Percentiles rank a stretch among this genome's conserved stretches.
These are phyloP conservation scores for Penicillium macrosclerotiorum DNA, from an alignment of 495 filamentous ascomycete genomes.

Conservation along the genomic window DNA sequence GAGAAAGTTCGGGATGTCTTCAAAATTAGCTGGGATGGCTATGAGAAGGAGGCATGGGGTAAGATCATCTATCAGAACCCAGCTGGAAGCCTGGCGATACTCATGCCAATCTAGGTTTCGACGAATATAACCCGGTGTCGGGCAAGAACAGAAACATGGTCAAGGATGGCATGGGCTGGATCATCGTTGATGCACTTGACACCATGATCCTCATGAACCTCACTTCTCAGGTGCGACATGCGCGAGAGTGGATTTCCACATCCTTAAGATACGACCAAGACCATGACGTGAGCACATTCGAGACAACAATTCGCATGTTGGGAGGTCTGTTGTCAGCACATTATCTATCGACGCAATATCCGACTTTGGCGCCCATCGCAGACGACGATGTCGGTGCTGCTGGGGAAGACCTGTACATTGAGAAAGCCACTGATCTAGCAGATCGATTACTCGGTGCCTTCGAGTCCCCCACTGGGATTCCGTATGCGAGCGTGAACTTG, in stretches of 20 bases:
- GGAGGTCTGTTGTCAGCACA: slow-evolving; percentile 93
- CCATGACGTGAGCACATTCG: slow-evolving; percentile 95
- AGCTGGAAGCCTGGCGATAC: not conserved
- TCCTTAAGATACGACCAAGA: slow-evolving; percentile 82
- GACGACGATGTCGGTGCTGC: slow-evolving; percentile 65
- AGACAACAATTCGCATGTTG: slow-evolving; percentile 97
- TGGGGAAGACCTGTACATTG: slow-evolving; percentile 88
- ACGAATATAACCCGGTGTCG: slow-evolving; percentile 79
- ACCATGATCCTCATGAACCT: slow-evolving; percentile 99
- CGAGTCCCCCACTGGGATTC: slow-evolving; percentile 80
- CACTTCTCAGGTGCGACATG: slow-evolving; percentile 78
- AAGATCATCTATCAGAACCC: slow-evolving; percentile 22
- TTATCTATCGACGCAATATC: slow-evolving; percentile 77
- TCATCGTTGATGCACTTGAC: slow-evolving; percentile 93
- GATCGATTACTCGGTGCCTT: slow-evolving; percentile 85
- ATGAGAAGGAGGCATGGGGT: slow-evolving; percentile 95
- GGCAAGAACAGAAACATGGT: slow-evolving; percentile 83
- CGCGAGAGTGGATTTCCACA: slow-evolving; percentile 86
- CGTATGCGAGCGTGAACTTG: slow-evolving; percentile 87
- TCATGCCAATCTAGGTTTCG: slow-evolving; percentile 59
- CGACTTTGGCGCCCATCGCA: slow-evolving; percentile 60
- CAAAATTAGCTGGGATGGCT: slow-evolving; percentile 84
- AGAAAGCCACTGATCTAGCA: slow-evolving; percentile 91
- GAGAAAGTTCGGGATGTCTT: slow-evolving; percentile 90
- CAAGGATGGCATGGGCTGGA: slow-evolving; percentile 79